These are phyloP conservation scores for Polygonum maritimum DNA, from an alignment of 148 eudicot species.

Conservation along the genomic window DNA sequence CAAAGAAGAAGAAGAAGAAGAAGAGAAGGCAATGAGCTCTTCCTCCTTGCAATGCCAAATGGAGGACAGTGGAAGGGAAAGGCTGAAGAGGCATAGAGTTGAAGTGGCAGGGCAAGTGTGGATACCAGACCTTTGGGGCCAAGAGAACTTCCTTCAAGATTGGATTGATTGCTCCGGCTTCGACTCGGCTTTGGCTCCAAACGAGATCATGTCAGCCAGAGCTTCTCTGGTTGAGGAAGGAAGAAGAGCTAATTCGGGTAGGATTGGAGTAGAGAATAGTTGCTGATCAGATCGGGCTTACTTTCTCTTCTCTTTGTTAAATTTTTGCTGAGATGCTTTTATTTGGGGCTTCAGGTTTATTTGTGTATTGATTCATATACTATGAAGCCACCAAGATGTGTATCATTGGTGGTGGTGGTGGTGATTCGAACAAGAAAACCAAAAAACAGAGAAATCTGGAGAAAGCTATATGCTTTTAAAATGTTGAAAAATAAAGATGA, in stretches of 20 bases:
- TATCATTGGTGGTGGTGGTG: not conserved
- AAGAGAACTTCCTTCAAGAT: slow-evolving; percentile 55
- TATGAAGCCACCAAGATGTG: not conserved
- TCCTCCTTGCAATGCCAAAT: not conserved
- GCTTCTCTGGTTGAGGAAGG: slow-evolving; percentile 47
- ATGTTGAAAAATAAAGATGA: not conserved
- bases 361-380: not conserved
- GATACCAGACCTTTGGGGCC: slow-evolving; percentile 84
- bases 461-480: not conserved
- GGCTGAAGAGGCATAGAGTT: slow-evolving; percentile 58
- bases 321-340: not conserved
- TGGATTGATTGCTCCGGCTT: slow-evolving; percentile 60
- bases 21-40: not conserved
- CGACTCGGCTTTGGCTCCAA: slow-evolving; percentile 36
- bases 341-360: not conserved
- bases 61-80: slow-evolving; percentile 27
- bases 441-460: not conserved
- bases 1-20: no score
- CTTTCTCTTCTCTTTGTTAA: not conserved
- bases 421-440: not conserved
- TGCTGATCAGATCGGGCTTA: slow-evolving; percentile 12
- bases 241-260: slow-evolving; percentile 28
- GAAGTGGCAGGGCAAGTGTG: slow-evolving; percentile 69
- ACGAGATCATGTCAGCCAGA: slow-evolving; percentile 43
- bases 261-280: slow-evolving; percentile 38